Evolutionary conservation across 108 stramenopile genomes (phyloP), one percentile per base, ranked within the genome.

Genomic region (Skeletonema menzelii): DNA sequence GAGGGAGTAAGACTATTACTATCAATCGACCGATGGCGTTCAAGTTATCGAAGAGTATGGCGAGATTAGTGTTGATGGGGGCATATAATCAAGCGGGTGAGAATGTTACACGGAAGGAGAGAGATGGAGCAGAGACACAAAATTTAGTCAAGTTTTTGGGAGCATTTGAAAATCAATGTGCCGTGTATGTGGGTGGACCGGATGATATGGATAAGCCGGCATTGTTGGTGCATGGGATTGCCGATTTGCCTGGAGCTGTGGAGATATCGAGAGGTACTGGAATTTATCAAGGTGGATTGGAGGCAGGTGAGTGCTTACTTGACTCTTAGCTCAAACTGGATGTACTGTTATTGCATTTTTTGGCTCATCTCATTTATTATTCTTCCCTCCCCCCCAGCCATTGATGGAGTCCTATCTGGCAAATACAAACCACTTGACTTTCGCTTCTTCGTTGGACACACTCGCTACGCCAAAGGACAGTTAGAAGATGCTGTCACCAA

Each of bases 11-110:
- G 57, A 80, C 92, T 0, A 31, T 91, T 44, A 86, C 89, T 0
- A 69, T 94, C 55, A 94, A 94, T 75, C 84, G 93, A 47, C 93
- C 93, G 27, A 91, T 94, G 87, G 89, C 89, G 11, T 82, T 88
- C 27, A 82, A 87, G 73, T 67, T 91, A 37, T 87, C 88, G 11
- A 82, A 89, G 42, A 86, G 82, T 64, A 56, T 94, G 62, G 89
- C 77, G 0, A 27, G 73, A 20, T 66, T 91, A 34, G 82, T 91
- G 1, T 64, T 90, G 24, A 66, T 77, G 59, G 92, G 93, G 34
- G 77, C 88, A 19, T 85, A 68, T n/a, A n/a, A n/a, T 77, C 34
- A 38, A 30, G 63, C 61, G 5, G 15, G 42, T 40, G 37, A 76
- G 59, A 57, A 10, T 22, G 8, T 53, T 8, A 22, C 22, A 22